A percentile compares a stretch with the other conserved stretches of the same genome.
Conservation (phyloP, 257 asterid genomes). For the Solanum bulbocastanum region DNA sequence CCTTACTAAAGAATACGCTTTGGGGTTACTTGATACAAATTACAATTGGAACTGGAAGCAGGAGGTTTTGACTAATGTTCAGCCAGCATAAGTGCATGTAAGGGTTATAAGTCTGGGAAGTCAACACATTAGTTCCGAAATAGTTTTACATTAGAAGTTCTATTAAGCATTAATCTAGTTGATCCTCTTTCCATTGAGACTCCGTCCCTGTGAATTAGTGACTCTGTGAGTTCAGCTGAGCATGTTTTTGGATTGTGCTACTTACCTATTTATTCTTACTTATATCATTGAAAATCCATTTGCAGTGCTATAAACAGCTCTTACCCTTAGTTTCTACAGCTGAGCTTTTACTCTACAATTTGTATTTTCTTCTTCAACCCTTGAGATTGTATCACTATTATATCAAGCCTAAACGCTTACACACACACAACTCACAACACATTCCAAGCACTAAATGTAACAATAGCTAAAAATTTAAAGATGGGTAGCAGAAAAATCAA, state of each 20-base stretch:
- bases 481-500: background rate
- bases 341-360: background rate
- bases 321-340: background rate
- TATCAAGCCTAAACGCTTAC: background rate
- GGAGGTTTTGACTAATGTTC: background rate
- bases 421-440: background rate
- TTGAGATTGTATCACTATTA: background rate
- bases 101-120: background rate
- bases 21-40: background rate
- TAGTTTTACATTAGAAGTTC: background rate
- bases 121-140: background rate
- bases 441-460: background rate
- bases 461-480: background rate
- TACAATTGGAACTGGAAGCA: background rate
- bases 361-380: background rate
- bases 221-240: background rate
- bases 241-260: background rate
- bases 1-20: background rate
- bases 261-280: background rate
- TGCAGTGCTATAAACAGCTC: background rate
- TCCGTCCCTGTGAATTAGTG: background rate
- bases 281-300: background rate
- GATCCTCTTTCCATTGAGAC: background rate
- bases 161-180: background rate
- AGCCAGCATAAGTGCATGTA: background rate